phyloP scores from a whole-genome alignment of 1,284 basidiomycete species.

The Apiotrichum porosum region DNA sequence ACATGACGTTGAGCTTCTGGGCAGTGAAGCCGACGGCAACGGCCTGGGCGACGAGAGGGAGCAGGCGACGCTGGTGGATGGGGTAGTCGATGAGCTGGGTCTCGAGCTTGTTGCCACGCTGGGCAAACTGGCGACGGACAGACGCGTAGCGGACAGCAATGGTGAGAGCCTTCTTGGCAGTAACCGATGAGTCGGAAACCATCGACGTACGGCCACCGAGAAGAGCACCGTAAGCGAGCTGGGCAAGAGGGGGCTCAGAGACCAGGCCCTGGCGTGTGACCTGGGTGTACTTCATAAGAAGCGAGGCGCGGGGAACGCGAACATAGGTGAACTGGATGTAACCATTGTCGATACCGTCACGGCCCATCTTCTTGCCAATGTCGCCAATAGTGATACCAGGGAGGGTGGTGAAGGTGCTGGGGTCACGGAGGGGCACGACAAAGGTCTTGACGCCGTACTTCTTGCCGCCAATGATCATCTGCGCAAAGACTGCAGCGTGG shows the following conservation, averaged over 20 bases:
- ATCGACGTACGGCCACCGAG: slow-evolving; percentile 55
- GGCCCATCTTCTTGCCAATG: slow-evolving; percentile 59
- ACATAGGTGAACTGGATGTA: slow-evolving; percentile 81
- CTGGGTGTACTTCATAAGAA: slow-evolving; percentile 60
- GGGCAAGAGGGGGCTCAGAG: slow-evolving; percentile 53
- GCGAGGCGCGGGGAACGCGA: slow-evolving; percentile 55
- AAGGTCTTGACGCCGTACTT: slow-evolving; percentile 57
- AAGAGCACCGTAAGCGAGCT: slow-evolving; percentile 57
- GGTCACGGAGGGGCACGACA: slow-evolving; percentile 55
- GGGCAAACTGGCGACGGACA: slow-evolving; percentile 55
- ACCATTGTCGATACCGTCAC: slow-evolving; percentile 69
- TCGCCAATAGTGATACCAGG: slow-evolving; percentile 57
- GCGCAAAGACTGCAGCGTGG: slow-evolving; percentile 57
- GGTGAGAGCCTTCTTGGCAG: slow-evolving; percentile 56
- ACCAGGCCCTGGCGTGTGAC: slow-evolving; percentile 50
- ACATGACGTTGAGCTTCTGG: slow-evolving; percentile 49
- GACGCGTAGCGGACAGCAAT: slow-evolving; percentile 57
- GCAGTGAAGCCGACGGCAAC: slow-evolving; percentile 56
- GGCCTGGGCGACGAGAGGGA: slow-evolving; percentile 56
- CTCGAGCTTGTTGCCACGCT: slow-evolving; percentile 50
- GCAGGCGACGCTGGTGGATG: slow-evolving; percentile 57
- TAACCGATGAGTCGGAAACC: slow-evolving; percentile 55
- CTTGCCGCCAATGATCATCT: slow-evolving; percentile 55
- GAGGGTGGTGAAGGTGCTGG: slow-evolving; percentile 51
- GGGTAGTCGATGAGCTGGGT: slow-evolving; percentile 58